phyloP scores from a whole-genome alignment of 2,329 filamentous ascomycete genomes.

The Bipolaris gigantea region DNA sequence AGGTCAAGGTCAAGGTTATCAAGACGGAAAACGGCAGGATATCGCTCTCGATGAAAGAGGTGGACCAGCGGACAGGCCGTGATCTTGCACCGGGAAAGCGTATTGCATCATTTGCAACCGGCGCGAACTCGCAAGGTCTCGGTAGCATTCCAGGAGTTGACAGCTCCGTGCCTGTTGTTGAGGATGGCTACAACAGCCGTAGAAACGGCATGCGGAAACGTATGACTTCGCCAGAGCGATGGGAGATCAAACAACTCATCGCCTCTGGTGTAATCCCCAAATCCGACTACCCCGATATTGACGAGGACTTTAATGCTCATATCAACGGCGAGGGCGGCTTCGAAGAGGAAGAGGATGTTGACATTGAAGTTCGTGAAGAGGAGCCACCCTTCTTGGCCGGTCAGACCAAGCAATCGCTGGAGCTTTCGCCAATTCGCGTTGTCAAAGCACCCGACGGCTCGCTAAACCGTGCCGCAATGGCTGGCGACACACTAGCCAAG shows the following conservation, averaged over 20 bases:
- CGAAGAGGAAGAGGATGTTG: slow-evolving; percentile 92
- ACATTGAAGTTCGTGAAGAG: slow-evolving; percentile 95
- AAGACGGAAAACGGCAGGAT: slow-evolving; percentile 82
- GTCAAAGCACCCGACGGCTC: slow-evolving; percentile 99
- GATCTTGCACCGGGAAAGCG: slow-evolving; percentile 78
- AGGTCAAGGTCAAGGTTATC: slow-evolving; percentile 89
- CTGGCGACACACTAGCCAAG: slow-evolving; percentile 83
- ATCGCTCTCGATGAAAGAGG: slow-evolving; percentile 94
- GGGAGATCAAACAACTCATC: slow-evolving; percentile 97
- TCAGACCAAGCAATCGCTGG: slow-evolving; percentile 94
- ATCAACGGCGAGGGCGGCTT: slow-evolving; percentile 83
- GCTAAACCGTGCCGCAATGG: slow-evolving; percentile 94
- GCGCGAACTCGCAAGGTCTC: slow-evolving; percentile 84
- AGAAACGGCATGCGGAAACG: slow-evolving; percentile 72
- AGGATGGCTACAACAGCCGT: slow-evolving; percentile 56
- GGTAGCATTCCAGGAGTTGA: slow-evolving; percentile 61
- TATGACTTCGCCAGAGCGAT: slow-evolving; percentile 93
- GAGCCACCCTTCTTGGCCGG: slow-evolving; percentile 94
- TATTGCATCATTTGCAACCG: slow-evolving; percentile 66
- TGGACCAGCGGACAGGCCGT: slow-evolving; percentile 84
- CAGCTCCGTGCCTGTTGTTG: slow-evolving; percentile 62
- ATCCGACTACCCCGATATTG: slow-evolving; percentile 89
- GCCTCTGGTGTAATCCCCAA: slow-evolving; percentile 92
- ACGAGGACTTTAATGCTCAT: slow-evolving; percentile 90
- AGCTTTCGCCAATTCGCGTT: slow-evolving; percentile 91